Evolutionary conservation across 345 rosid species (phyloP).

Genomic region (Camelina sativa): DNA sequence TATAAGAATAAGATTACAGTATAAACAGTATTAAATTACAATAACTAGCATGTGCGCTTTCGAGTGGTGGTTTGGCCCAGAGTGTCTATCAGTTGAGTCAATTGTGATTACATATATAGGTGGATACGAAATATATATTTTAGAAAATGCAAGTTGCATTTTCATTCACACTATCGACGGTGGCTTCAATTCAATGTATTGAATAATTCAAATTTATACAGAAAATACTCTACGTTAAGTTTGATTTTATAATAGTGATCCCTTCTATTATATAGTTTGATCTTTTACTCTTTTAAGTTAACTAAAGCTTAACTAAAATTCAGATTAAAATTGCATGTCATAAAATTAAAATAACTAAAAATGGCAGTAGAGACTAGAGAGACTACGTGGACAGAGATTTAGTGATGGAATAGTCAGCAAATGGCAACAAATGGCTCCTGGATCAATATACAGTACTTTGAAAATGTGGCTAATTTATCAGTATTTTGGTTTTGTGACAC

Average conservation of each 20-base stretch:
- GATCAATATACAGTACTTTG: background rate
- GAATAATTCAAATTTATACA: background rate
- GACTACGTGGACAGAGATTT: background rate
- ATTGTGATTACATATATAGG: constrained; percentile 7
- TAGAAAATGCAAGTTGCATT: constrained; percentile 33
- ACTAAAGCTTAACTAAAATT: background rate
- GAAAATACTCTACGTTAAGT: background rate
- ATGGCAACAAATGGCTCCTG: background rate
- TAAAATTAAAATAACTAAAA: background rate
- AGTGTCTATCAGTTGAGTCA: constrained; percentile 18
- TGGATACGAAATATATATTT: background rate
- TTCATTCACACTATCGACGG: constrained; percentile 17
- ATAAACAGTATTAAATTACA: background rate
- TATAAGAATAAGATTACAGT: background rate
- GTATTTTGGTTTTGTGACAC: no score
- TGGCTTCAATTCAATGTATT: background rate
- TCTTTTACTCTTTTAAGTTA: background rate
- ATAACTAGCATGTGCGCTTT: constrained; percentile 27
- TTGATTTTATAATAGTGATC: background rate
- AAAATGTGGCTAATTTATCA: no score
- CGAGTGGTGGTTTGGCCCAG: constrained; percentile 38
- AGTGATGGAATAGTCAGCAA: background rate
- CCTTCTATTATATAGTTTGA: background rate
- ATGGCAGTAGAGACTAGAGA: background rate
- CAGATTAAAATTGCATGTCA: background rate